Conservation (phyloP, 208 protist genomes). For the Trichomonas gallinae region DNA sequence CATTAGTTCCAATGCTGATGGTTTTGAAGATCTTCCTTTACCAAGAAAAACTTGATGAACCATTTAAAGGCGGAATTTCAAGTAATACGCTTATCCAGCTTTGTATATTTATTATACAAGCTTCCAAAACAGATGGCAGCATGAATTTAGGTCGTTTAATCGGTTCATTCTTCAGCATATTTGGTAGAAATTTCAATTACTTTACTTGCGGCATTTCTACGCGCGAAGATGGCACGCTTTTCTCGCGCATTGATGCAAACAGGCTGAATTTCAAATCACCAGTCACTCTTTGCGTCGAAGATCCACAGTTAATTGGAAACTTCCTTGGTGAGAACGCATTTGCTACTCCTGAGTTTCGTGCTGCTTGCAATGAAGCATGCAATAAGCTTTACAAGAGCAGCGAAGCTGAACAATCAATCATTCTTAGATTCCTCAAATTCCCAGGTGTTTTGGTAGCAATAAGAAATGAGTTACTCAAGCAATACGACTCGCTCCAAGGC, state of each 20-base stretch:
- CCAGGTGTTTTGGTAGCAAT: background rate
- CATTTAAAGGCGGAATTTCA: background rate
- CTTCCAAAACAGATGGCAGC: background rate
- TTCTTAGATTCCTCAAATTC: background rate
- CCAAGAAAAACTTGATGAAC: background rate
- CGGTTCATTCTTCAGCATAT: background rate
- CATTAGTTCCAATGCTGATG: background rate
- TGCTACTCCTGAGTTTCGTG: background rate
- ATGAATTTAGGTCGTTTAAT: background rate
- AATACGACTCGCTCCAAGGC: background rate
- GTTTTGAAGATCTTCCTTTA: background rate
- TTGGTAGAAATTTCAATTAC: background rate
- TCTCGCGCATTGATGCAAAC: background rate
- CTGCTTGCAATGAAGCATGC: background rate
- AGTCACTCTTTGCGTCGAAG: background rate
- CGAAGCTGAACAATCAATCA: background rate
- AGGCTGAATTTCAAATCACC: background rate
- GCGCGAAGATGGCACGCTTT: background rate
- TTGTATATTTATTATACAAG: background rate
- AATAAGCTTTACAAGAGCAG: background rate
- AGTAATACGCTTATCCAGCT: background rate
- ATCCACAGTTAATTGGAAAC: background rate
- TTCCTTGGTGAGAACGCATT: constrained; percentile 6
- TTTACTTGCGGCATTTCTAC: background rate
- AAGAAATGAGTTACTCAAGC: background rate